Conservation (phyloP, 345 rosid genomes). For the Lepidium aucheri region DNA sequence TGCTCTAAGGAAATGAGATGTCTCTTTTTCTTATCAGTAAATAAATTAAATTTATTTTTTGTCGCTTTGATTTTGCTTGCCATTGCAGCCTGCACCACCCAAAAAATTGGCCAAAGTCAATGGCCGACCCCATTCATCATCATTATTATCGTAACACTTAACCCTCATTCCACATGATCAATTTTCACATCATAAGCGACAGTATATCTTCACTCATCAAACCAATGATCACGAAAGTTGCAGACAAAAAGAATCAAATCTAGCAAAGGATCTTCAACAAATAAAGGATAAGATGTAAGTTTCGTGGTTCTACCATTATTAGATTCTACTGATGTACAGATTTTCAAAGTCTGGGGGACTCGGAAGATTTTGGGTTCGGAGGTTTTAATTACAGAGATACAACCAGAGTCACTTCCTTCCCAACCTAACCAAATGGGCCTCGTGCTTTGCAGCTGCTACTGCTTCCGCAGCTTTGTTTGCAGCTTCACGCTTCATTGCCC, state of each 20-base stretch:
- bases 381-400: conserved; percentile 16
- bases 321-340: conserved; percentile 22
- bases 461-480: conserved; percentile 62
- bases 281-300: neutral
- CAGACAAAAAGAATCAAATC: neutral
- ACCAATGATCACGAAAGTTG: conserved; percentile 1
- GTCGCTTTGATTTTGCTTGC: conserved; percentile 18
- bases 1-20: conserved; percentile 21
- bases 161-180: neutral
- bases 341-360: neutral
- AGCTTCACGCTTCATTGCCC: conserved; percentile 89
- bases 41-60: neutral
- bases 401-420: conserved; percentile 25
- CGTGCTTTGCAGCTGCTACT: conserved; percentile 42
- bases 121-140: conserved; percentile 12
- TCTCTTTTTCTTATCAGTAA: neutral
- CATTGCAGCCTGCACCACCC: conserved; percentile 25
- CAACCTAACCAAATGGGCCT: conserved; percentile 30
- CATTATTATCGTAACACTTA: conserved; percentile 17
- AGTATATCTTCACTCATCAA: neutral
- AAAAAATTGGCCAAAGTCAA: conserved; percentile 19
- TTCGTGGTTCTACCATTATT: conserved; percentile 18
- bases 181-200: neutral
- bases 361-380: neutral
- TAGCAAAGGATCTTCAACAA: conserved; percentile 1